These are phyloP conservation scores for Neurospora crassa DNA, from an alignment of 2,329 filamentous ascomycete genomes.

Conservation along the genomic window DNA sequence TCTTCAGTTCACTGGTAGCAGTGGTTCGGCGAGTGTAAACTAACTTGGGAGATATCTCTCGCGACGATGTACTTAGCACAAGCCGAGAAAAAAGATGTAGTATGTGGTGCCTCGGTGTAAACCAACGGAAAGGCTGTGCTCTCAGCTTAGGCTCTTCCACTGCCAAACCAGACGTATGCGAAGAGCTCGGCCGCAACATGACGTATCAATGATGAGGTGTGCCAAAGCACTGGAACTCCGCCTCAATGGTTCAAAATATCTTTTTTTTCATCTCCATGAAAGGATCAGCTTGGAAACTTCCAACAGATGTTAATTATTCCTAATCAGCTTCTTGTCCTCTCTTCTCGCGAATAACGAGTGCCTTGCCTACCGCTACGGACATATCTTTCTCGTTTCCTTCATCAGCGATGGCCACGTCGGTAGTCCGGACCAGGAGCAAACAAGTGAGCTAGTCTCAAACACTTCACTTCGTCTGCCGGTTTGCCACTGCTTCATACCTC, in stretches of 20 bases:
- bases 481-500: neutral
- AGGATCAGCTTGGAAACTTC: neutral
- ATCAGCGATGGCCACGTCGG: neutral
- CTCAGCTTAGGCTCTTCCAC: neutral
- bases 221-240: neutral
- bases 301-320: neutral
- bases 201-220: neutral
- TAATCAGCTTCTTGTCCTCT: too few relatives aligned
- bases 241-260: neutral
- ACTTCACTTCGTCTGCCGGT: neutral
- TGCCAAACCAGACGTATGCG: neutral
- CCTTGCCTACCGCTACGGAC: neutral
- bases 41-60: neutral
- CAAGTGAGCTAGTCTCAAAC: neutral
- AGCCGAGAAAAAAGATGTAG: neutral
- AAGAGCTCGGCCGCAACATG: neutral
- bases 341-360: neutral
- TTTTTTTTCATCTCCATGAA: neutral
- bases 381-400: neutral
- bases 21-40: neutral
- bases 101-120: neutral
- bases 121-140: neutral
- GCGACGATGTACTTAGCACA: neutral
- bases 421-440: neutral
- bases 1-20: neutral